Conservation (phyloP, 2,329 filamentous ascomycete species). For the Beauveria australis region DNA sequence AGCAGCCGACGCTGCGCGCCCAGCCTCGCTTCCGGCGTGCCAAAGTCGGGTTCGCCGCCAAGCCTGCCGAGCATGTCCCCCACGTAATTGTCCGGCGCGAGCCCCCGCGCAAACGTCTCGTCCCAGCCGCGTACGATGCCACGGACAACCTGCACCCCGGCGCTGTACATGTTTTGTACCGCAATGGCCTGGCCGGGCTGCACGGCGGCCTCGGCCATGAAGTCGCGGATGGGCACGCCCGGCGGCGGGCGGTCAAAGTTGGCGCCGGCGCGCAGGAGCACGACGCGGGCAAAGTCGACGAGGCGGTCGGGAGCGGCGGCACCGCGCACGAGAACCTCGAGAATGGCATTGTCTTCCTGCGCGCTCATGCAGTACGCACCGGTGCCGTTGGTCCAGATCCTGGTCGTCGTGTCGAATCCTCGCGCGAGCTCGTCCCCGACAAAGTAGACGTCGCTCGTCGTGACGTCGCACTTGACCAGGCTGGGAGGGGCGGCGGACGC, state of each 20-base stretch:
- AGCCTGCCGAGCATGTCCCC: slow-evolving; percentile 65
- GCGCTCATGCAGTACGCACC: slow-evolving; percentile 63
- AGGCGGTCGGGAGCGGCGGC: slow-evolving; percentile 45
- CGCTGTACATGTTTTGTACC: slow-evolving; percentile 57
- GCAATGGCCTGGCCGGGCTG: slow-evolving; percentile 58
- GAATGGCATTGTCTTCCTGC: slow-evolving; percentile 63
- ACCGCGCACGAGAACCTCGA: slow-evolving; percentile 56
- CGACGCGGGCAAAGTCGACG: slow-evolving; percentile 58
- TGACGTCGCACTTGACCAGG: slow-evolving; percentile 57
- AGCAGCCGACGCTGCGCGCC: not conserved
- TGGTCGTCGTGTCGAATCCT: slow-evolving; percentile 58
- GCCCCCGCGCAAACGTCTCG: slow-evolving; percentile 45
- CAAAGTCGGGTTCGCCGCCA: slow-evolving; percentile 58
- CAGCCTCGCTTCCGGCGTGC: slow-evolving; percentile 19
- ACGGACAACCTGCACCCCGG: slow-evolving; percentile 55
- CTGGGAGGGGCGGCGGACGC: slow-evolving; percentile 41
- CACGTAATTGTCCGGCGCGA: slow-evolving; percentile 56
- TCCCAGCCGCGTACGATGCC: slow-evolving; percentile 58
- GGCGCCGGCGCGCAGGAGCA: slow-evolving; percentile 59
- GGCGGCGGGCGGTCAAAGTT: slow-evolving; percentile 65
- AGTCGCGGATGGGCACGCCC: slow-evolving; percentile 45
- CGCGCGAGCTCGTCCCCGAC: slow-evolving; percentile 51
- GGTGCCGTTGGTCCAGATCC: slow-evolving; percentile 57
- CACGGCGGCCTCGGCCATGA: slow-evolving; percentile 43
- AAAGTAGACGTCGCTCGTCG: slow-evolving; percentile 67